Percentiles rank a stretch among this genome's conserved stretches.
These are phyloP conservation scores for Pestalotiopsis sp. DNA, from an alignment of 2,329 filamentous ascomycete species.

Conservation along the genomic window DNA sequence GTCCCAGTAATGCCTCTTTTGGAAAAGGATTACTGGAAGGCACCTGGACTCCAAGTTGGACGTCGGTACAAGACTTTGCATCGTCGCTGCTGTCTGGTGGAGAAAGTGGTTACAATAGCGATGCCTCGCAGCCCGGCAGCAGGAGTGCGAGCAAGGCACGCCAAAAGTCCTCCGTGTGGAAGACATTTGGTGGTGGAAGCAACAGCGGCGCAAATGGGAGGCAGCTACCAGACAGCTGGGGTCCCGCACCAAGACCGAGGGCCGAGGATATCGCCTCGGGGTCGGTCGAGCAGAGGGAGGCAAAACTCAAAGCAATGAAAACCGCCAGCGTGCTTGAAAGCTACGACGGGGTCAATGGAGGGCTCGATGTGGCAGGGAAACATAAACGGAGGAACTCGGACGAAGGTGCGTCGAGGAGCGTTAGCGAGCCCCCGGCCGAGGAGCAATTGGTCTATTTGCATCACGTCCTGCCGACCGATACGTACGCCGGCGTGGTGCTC, in stretches of 20 bases:
- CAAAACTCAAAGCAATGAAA: constrained; percentile 55
- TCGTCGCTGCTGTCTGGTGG: constrained; percentile 41
- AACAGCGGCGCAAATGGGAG: constrained; percentile 21
- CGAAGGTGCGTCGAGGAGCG: constrained; percentile 44
- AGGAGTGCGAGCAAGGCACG: constrained; percentile 29
- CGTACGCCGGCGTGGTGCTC: constrained; percentile 86
- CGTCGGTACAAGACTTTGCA: constrained; percentile 56
- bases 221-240: constrained; percentile 44
- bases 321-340: constrained; percentile 63
- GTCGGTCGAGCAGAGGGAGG: constrained; percentile 54
- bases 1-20: constrained; percentile 33
- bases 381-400: constrained; percentile 72
- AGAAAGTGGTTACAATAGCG: constrained; percentile 34
- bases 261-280: constrained; percentile 56
- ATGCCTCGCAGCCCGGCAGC: constrained; percentile 32
- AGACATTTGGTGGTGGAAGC: constrained; percentile 25
- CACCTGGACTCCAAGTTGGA: constrained; percentile 56
- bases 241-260: constrained; percentile 48
- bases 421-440: constrained; percentile 60
- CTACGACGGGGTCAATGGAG: constrained; percentile 60
- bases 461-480: constrained; percentile 79
- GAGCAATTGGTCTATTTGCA: constrained; percentile 91
- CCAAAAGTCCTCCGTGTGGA: constrained; percentile 29
- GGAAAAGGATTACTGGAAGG: constrained; percentile 47
- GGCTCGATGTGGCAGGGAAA: constrained; percentile 54